A percentile compares a stretch with the other conserved stretches of the same genome.
These are phyloP conservation scores for Solanum chilense DNA, from an alignment of 257 asterid species.

Conservation along the genomic window DNA sequence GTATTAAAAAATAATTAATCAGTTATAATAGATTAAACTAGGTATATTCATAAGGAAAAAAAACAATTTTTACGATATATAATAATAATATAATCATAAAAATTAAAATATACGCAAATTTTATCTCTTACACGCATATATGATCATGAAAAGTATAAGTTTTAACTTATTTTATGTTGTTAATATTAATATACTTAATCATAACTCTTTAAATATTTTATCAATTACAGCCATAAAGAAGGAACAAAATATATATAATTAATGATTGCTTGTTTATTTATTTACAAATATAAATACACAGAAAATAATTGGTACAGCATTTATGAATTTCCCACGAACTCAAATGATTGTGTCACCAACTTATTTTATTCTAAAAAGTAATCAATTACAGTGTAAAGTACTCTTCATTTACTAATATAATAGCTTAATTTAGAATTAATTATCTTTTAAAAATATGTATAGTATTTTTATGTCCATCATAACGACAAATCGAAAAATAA, in stretches of 20 bases:
- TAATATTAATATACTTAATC: not conserved
- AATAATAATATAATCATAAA: not conserved
- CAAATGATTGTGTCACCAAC: not conserved
- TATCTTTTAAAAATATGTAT: not conserved
- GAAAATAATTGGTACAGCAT: not conserved
- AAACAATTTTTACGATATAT: not conserved
- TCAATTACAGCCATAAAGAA: not conserved
- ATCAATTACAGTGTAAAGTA: not conserved
- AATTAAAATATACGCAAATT: accelerated
- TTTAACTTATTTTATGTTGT: not conserved
- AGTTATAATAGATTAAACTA: not conserved
- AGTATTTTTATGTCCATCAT: not conserved
- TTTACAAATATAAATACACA: not conserved
- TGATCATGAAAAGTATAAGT: not conserved
- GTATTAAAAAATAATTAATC: not conserved
- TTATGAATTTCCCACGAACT: not conserved
- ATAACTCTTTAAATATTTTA: not conserved
- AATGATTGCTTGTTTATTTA: not conserved
- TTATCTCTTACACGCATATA: not conserved
- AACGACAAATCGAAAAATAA: accelerated
- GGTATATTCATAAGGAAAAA: not conserved
- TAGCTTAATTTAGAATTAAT: not conserved
- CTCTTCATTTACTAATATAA: not conserved
- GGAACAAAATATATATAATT: not conserved
- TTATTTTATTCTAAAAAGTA: not conserved